These are phyloP conservation scores for Skeletonema costatum DNA, from an alignment of 108 stramenopile species.

Conservation along the genomic window DNA sequence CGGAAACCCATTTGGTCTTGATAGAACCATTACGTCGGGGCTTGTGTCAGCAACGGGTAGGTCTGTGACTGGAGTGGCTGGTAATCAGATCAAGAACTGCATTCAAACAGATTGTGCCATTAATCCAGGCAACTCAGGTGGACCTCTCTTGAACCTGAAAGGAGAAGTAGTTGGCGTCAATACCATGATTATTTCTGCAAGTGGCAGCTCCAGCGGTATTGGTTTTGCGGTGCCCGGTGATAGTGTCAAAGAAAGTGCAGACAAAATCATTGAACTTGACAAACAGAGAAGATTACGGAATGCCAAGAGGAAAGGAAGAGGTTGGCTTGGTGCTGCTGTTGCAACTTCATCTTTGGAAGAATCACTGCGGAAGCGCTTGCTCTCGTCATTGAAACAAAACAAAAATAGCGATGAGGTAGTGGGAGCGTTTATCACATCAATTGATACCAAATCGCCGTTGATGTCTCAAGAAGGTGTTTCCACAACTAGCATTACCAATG, in stretches of 20 bases:
- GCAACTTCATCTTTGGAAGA: conserved; percentile 3
- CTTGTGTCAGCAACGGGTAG: conserved; percentile 78
- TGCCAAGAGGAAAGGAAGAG: conserved; percentile 26
- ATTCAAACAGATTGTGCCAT: conserved; percentile 84
- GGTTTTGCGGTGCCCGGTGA: conserved; percentile 91
- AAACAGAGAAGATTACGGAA: conserved; percentile 16
- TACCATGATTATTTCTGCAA: conserved; percentile 80
- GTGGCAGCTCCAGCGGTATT: conserved; percentile 74
- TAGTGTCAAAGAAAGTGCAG: conserved; percentile 53
- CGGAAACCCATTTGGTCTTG: conserved; percentile 80
- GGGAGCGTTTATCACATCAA: conserved; percentile 28
- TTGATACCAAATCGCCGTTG: conserved; percentile 22
- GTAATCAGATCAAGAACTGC: conserved; percentile 79
- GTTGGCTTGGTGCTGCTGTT: conserved; percentile 39
- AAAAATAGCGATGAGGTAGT: background rate
- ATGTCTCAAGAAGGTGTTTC: background rate
- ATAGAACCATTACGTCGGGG: conserved; percentile 78
- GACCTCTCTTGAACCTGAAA: conserved; percentile 62
- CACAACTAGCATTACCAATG: conserved; percentile 10
- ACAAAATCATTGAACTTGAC: conserved; percentile 29
- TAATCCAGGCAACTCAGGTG: conserved; percentile 74
- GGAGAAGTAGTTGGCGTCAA: conserved; percentile 87
- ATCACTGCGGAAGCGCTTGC: background rate
- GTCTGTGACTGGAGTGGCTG: conserved; percentile 75
- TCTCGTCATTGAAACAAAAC: background rate